Evolutionary conservation across 1,284 basidiomycete genomes (phyloP).

Genomic region (Takashimella koratensis): DNA sequence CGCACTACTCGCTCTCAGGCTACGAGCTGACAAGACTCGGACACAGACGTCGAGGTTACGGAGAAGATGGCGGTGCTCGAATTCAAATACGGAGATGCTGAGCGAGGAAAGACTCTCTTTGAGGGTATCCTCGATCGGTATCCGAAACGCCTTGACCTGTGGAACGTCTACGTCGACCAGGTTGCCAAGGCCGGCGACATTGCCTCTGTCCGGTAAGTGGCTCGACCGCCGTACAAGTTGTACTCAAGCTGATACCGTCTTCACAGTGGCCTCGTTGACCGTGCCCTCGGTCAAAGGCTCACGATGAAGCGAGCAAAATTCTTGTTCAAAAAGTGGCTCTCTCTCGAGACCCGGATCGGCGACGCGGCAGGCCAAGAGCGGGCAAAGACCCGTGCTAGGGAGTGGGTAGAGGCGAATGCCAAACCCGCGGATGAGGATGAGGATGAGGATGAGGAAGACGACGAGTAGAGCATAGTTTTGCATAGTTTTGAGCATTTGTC

Average conservation of each 20-base stretch:
- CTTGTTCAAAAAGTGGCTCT: constrained; percentile 97
- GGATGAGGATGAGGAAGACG: constrained; percentile 12
- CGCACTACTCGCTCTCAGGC: background rate
- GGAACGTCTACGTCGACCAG: constrained; percentile 97
- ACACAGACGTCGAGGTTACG: constrained; percentile 85
- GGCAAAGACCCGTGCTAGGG: constrained; percentile 84
- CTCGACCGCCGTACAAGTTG: background rate
- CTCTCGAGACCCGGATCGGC: constrained; percentile 79
- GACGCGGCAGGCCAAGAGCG: constrained; percentile 74
- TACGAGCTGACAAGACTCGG: constrained; percentile 1
- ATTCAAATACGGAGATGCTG: constrained; percentile 89
- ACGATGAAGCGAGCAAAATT: constrained; percentile 93
- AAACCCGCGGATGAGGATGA: constrained; percentile 8
- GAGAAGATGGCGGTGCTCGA: constrained; percentile 92
- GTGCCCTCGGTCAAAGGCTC: constrained; percentile 77
- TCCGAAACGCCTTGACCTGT: constrained; percentile 90
- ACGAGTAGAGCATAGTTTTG: background rate
- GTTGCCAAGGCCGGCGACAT: constrained; percentile 75
- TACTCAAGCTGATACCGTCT: background rate
- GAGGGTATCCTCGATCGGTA: constrained; percentile 94
- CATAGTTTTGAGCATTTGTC: background rate
- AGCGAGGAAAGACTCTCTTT: constrained; percentile 92
- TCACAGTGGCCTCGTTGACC: constrained; percentile 73
- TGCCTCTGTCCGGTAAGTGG: constrained; percentile 62
- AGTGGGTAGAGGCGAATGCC: constrained; percentile 59